Evolutionary conservation across 768 basidiomycete species (phyloP), one percentile per base, ranked within the genome.

Genomic region (Pulveroboletus sp.): DNA sequence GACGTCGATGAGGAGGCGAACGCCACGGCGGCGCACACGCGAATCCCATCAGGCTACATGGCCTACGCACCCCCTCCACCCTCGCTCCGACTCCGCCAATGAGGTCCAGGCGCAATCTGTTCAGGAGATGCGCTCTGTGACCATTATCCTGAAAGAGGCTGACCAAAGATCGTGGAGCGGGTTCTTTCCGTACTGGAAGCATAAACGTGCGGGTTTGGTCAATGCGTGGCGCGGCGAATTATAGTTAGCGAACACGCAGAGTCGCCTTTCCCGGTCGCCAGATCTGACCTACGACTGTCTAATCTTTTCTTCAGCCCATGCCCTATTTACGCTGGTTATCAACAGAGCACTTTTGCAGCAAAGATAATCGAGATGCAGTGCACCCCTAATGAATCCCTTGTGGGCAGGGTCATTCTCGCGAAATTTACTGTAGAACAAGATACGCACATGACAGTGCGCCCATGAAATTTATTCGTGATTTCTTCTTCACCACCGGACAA

Each of bases 71-170:
- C 41, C 17, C 23, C 23, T 50, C 60, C 52, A 56, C 60, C 50
- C 40, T 59, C 44, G 30, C 60, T 62, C 60, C 54, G 53, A 64
- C 57, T 51, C 57, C 53, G 32, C 49, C 55, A 50, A 59, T 52
- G 12, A 38, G 42, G 6, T 37, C 5, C 34, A 42, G 60, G 60
- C 60, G 57, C 52, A 63, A 52, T 37, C 26, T n/a, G 34, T 24
- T 16, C 24, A 26, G 30, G 39, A 36, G 10, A 37, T 43, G 35
- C 26, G 17, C 8, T 10, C 38, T 19, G 39, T 22, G n/a, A 24
- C 35, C 35, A 48, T n/a, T n/a, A n/a, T n/a, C n/a, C n/a, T n/a
- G n/a, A n/a, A n/a, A n/a, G n/a, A n/a, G n/a, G n/a, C n/a, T n/a
- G n/a, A n/a, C n/a, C n/a, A n/a, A n/a, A n/a, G n/a, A n/a, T n/a